phyloP scores from a whole-genome alignment of 2,329 filamentous ascomycete species.

The Rasamsonia emersonii region DNA sequence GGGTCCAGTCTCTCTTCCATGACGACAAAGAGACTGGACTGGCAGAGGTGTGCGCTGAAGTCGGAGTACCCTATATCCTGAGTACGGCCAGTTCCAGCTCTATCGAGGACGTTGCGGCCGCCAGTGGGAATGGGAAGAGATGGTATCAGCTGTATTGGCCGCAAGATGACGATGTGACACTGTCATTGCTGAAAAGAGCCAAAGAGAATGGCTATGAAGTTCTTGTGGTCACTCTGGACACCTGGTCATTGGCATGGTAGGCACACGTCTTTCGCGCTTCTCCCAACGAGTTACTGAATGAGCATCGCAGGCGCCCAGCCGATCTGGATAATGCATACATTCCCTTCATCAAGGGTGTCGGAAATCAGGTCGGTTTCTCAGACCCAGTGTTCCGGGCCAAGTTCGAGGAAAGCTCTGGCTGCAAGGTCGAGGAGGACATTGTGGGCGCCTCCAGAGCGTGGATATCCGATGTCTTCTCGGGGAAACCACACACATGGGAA shows the following conservation, averaged over 20 bases:
- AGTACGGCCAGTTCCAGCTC: conserved; percentile 7
- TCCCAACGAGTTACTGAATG: not conserved
- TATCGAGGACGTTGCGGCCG: conserved; percentile 7
- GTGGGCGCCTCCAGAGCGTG: conserved; percentile 45
- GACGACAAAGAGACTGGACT: conserved; percentile 6
- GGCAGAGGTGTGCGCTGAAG: conserved; percentile 5
- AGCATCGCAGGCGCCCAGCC: conserved; percentile 40
- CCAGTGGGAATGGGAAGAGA: conserved; percentile 5
- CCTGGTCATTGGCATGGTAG: conserved; percentile 55
- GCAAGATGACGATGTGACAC: conserved; percentile 7
- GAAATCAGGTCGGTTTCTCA: conserved; percentile 54
- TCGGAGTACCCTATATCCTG: conserved; percentile 7
- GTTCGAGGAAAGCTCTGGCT: conserved; percentile 44
- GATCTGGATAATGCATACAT: conserved; percentile 53
- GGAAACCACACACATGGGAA: conserved; percentile 50
- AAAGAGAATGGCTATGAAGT: conserved; percentile 9
- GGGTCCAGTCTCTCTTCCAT: conserved; percentile 7
- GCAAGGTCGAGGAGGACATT: conserved; percentile 40
- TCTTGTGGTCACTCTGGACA: conserved; percentile 19
- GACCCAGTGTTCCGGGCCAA: conserved; percentile 58
- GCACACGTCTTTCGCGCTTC: not conserved
- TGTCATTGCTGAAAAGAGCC: conserved; percentile 6
- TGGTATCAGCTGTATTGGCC: conserved; percentile 10
- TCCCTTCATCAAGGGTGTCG: conserved; percentile 51
- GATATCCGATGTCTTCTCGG: conserved; percentile 45